Evolutionary conservation across 805 yeast species (phyloP), one percentile per base, ranked within the genome.

Genomic region (Cyberlindnera japonica): DNA sequence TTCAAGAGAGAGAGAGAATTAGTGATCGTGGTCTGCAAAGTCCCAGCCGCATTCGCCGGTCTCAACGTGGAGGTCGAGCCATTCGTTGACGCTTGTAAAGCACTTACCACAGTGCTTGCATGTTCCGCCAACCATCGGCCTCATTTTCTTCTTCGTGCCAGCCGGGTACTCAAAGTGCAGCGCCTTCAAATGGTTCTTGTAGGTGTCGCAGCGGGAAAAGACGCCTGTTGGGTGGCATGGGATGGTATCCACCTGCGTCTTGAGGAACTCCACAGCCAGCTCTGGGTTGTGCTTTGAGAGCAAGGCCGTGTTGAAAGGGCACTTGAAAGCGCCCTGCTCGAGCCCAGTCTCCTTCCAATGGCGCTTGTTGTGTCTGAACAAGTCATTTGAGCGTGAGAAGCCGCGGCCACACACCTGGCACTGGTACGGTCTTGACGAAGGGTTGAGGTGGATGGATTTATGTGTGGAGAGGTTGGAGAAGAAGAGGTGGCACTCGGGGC

Each of bases 181-280:
- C 2, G 96, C 95, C 59, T 85, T 86, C 46, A 89, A 68, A 63
- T 89, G 97, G 63, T 89, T 89, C 57, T 89, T 89, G 65, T 78
- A 89, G 5, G 97, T 89, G 58, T 89, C 97, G 59, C 96, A 84
- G 37, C 97, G 72, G 11, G 89, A 79, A 54, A 89, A 89, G 22
- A 84, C 80, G 5, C 97, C 97, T 7, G 87, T 77, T 40, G 77
- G 75, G 58, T 89, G 97, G 58, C 96, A 88, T 38, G 61, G 53
- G 6, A 44, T 21, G 20, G 36, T 28, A 7, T 37, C 27, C 7
- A 15, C 16, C 8, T 26, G 28, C n/a, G n/a, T n/a, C n/a, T n/a
- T n/a, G n/a, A n/a, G n/a, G n/a, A n/a, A n/a, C 2, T 33, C 21
- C 7, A n/a, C 17, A 4, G 34, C 39, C 11, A 35, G 13, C 17